Evolutionary conservation across 1,284 basidiomycete species (phyloP).

Genomic region (Cystobasidium sp.): DNA sequence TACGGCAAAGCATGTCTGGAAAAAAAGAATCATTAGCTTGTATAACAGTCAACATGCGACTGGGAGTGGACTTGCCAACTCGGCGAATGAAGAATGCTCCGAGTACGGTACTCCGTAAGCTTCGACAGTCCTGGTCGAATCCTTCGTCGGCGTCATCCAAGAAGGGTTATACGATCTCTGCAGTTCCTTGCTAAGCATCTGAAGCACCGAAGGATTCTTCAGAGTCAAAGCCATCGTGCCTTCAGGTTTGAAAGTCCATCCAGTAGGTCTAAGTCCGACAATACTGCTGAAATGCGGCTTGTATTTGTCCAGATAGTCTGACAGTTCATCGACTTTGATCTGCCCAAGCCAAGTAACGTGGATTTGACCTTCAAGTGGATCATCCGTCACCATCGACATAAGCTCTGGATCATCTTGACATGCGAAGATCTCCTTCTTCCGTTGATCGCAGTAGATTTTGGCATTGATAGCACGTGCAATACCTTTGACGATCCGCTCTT

Average conservation of each 20-base stretch:
- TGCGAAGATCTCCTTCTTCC: slow-evolving; percentile 76
- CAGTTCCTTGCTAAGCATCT: slow-evolving; percentile 49
- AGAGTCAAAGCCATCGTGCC: slow-evolving; percentile 57
- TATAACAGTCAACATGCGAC: background rate
- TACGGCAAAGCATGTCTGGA: slow-evolving; percentile 81
- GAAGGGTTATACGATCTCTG: slow-evolving; percentile 51
- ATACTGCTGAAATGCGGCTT: slow-evolving; percentile 74
- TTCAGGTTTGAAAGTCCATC: slow-evolving; percentile 53
- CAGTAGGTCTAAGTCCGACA: slow-evolving; percentile 49
- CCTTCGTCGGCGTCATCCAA: slow-evolving; percentile 60
- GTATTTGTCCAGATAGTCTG: slow-evolving; percentile 75
- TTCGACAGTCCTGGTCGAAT: slow-evolving; percentile 50
- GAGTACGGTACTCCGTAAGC: slow-evolving; percentile 80
- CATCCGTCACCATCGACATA: slow-evolving; percentile 73
- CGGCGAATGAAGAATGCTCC: slow-evolving; percentile 92
- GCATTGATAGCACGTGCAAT: slow-evolving; percentile 79
- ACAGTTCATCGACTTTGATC: slow-evolving; percentile 77
- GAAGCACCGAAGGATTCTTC: slow-evolving; percentile 55
- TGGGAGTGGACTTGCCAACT: slow-evolving; percentile 60
- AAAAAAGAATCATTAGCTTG: slow-evolving; percentile 6
- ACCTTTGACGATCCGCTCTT: slow-evolving; percentile 94
- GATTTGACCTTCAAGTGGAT: slow-evolving; percentile 77
- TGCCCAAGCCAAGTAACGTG: slow-evolving; percentile 82
- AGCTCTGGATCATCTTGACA: slow-evolving; percentile 84
- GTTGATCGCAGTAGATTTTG: slow-evolving; percentile 87